Evolutionary conservation across 306 rosid species (phyloP), one percentile per base, ranked within the genome.

Genomic region (Lagenaria siceraria): DNA sequence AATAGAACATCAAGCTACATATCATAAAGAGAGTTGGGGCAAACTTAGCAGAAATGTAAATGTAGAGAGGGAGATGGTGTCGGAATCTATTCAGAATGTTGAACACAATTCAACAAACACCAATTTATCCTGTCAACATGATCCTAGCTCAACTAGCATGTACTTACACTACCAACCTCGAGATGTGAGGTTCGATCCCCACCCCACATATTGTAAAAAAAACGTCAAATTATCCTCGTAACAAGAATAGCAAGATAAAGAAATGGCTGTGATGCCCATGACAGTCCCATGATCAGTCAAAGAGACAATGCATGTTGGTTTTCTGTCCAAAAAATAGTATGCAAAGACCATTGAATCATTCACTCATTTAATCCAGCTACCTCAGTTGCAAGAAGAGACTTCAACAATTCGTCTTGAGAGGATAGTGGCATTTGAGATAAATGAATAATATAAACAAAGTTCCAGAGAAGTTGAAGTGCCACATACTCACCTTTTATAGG

Each of bases 341-440:
- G 51, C 51, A 69, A 71, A 43, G 19, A 72, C 18, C 15, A 59
- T 68, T 10, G 76, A 78, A n/a, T n/a, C n/a, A n/a, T n/a, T n/a
- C n/a, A 78, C 8, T 64, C 56, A 64, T 58, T 66, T 73, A 78
- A 77, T 25, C 38, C 11, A 81, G 92, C 52, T 87, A 95, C 99
- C 99, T 89, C 99, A 64, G 97, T 85, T 74, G 89, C 96, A 66
- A 95, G 92, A 74, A 95, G 96, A 80, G 96, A 85, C 80, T 82
- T 88, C 75, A 95, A 83, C 71, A 95, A 89, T 69, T 90, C 93
- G n/a, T 81, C 77, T 88, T 95, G 82, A 80, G 97, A 79, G 3
- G 99, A 95, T 66, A 83, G 98, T 95, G 97, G 87, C 24, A 78
- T 36, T 21, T 38, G 19, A 27, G 27, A 52, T 11, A 33, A 82